A percentile compares a stretch with the other conserved stretches of the same genome.
These are phyloP conservation scores for Ramaria sp. DNA, from an alignment of 768 basidiomycete genomes.

Conservation along the genomic window DNA sequence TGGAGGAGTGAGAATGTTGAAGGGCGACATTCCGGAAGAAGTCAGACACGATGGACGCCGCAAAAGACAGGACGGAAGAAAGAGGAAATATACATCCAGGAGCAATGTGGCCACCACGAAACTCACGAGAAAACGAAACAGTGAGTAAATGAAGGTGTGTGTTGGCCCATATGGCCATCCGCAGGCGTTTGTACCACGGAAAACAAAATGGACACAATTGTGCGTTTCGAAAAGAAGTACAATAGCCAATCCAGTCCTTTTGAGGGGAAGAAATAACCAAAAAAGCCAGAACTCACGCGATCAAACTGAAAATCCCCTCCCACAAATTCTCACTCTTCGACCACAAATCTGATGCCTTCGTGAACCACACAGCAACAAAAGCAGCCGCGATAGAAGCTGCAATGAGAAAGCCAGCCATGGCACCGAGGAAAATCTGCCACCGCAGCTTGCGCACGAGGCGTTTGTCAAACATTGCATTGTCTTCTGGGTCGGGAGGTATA, in stretches of 20 bases:
- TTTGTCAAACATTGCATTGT: slow-evolving; percentile 10
- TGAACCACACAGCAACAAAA: slow-evolving; percentile 94
- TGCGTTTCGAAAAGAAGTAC: no score
- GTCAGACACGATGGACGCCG: no score
- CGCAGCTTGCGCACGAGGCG: slow-evolving; percentile 12
- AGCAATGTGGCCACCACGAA: no score
- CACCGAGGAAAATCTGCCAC: slow-evolving; percentile 64
- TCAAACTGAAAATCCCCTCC: slow-evolving; percentile 58
- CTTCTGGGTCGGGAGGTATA: background rate
- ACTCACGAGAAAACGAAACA: no score
- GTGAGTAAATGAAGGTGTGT: no score
- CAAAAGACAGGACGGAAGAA: background rate
- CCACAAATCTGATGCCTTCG: slow-evolving; percentile 79
- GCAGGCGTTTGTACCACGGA: no score
- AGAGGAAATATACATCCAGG: background rate
- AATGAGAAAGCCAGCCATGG: slow-evolving; percentile 60
- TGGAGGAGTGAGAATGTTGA: slow-evolving; percentile 51
- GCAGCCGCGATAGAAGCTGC: slow-evolving; percentile 80
- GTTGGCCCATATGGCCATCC: no score
- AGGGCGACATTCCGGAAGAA: slow-evolving; percentile 17
- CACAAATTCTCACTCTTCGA: slow-evolving; percentile 75
- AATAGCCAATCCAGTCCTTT: no score
- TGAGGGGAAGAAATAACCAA: slow-evolving; percentile 13
- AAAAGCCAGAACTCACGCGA: slow-evolving; percentile 16
- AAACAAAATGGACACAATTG: no score